Percentiles rank a stretch among this genome's conserved stretches.
These are phyloP conservation scores for Chaetomidium leptoderma DNA, from an alignment of 495 filamentous ascomycete genomes.

Conservation along the genomic window DNA sequence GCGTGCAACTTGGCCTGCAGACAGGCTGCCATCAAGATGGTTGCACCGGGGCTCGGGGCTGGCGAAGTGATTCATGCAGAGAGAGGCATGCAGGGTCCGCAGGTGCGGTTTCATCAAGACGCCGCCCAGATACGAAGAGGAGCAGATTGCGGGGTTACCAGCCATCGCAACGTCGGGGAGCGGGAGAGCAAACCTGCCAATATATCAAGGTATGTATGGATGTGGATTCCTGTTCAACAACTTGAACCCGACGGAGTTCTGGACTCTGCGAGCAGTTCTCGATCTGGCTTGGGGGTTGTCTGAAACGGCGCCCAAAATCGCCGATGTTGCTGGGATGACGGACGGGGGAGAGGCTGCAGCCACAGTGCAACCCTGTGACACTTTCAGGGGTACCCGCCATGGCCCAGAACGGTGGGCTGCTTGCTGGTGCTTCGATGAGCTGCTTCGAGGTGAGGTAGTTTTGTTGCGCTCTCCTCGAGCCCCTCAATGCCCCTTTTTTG, in stretches of 20 bases:
- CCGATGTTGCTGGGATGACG: background rate
- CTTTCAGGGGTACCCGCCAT: conserved; percentile 12
- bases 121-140: background rate
- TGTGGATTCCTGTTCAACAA: too few species aligned
- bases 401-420: background rate
- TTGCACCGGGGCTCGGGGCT: conserved; percentile 10
- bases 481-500: background rate
- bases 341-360: background rate
- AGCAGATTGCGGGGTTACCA: background rate
- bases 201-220: too few species aligned
- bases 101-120: conserved; percentile 14
- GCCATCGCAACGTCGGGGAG: background rate
- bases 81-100: conserved; percentile 7
- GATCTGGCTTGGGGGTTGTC: too few species aligned
- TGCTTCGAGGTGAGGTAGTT: too few species aligned
- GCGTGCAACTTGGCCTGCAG: conserved; percentile 20
- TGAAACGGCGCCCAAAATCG: background rate
- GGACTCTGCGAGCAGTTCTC: too few species aligned
- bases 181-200: background rate
- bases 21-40: background rate
- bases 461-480: too few species aligned
- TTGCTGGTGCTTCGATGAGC: background rate
- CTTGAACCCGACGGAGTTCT: too few species aligned
- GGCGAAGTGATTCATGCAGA: conserved; percentile 15
- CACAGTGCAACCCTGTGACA: conserved; percentile 16